Evolutionary conservation across 176 grass and related monocot genomes (phyloP), one percentile per base, ranked within the genome.

Genomic region (Ensete ventricosum): DNA sequence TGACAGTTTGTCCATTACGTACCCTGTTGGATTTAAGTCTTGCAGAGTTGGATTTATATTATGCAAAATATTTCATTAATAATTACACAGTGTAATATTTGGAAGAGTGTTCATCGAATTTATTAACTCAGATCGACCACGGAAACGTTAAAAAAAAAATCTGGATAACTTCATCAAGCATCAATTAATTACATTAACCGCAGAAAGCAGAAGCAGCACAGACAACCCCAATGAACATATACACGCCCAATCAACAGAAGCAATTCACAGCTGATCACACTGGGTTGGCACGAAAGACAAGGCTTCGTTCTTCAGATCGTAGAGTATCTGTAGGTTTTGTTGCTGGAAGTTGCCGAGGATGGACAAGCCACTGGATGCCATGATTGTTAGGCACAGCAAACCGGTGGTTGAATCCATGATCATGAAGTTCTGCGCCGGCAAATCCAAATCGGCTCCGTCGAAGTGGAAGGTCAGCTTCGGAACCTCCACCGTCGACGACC

Each of bases 291-390:
- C 81, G 69, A 99, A 99, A 26, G 95, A 89, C 13, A 99, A 75
- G 26, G 57, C 53, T 78, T 85, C 73, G 10, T 63, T 82, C 60
- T 74, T 58, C 54, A 99, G 73, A 86, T 99, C 88, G 81, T 94
- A 99, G 6, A 91, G 81, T 70, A 99, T 88, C 63, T 99, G 85
- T 79, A 90, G 85, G 72, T 91, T 91, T 73, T 99, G 95, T 76
- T 99, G 95, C 63, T 99, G 91, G 81, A 89, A 93, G 83, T 94
- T 99, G 62, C 90, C 95, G 64, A 99, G 83, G 57, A 94, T 81
- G 7, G 84, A 76, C 70, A 77, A 80, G 3, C 88, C 88, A 12
- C 79, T 84, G 8, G 86, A 74, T 34, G 75, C 84, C 52, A 84
- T 71, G n/a, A 94, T 81, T 49, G 89, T 85, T 26, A 93, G 51